Base-by-base conservation (phyloP, 2,329 filamentous ascomycete genomes). In the Fusarium sterilihyphosum region DNA sequence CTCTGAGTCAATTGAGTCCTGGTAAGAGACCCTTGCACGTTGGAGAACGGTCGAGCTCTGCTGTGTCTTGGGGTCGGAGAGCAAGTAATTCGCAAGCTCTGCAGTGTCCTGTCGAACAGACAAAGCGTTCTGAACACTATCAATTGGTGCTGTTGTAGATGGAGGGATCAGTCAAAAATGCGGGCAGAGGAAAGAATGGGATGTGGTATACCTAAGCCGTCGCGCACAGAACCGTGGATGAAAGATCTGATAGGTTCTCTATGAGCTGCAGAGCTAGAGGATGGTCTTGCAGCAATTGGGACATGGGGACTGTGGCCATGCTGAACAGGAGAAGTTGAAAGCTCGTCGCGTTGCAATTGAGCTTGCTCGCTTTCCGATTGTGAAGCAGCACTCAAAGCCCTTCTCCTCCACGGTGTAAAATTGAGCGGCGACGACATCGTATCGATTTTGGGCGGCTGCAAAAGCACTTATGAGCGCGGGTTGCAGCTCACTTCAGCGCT, bases 71-170 rank as follows among this genome's bases (percentile, higher is more conserved):
- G 88, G 87, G 76, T 93, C 90, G 44, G 92, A 92, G 35, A 98
- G 88, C 57, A 94, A 92, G 80, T 95, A 94, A 24, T 90, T 94
- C 49, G 95, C 95, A 65, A 98, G 87, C 83, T 97, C 94, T 59
- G 94, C 94, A 6, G 95, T 97, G 80, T 96, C 92, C 83, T 96
- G 92, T 73, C 95, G 92, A 46, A 98, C 92, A 74, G 91, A 93
- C 67, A 92, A 90, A 40, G 94, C 93, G 82, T 94, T 93, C 77
- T 94, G 90, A 24, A 90, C 88, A 76, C 90, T 92, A 80, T 96
- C 93, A 83, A 89, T 80, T 24, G 88, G 87, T 44, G 84, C 87
- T 89, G 73, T 47, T 54, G 37, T 29, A 44, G 29, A 43, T 6
- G 38, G 44, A 33, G 56, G 41, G 54, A 64, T 67, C 33, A 65